Evolutionary conservation across 1,139 yeast species (phyloP).

Genomic region (Yamadazyma epiphylla): DNA sequence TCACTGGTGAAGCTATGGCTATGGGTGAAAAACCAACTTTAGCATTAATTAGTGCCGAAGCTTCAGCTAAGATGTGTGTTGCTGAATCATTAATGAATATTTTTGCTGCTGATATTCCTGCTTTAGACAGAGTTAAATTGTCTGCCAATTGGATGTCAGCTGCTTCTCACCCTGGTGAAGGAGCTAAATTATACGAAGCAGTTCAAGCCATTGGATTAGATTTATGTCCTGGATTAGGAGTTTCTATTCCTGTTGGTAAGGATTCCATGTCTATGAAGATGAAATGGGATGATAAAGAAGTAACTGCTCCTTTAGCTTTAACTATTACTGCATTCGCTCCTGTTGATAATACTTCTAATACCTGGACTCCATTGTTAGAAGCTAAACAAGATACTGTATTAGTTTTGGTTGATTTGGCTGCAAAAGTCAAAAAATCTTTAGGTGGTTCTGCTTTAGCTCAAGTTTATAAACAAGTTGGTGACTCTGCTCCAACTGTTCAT

Average conservation of each 20-base stretch:
- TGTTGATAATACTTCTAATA: slow-evolving; percentile 75
- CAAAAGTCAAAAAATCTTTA: slow-evolving; percentile 52
- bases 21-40: slow-evolving; percentile 95
- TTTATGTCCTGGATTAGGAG: slow-evolving; percentile 87
- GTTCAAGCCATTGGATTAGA: slow-evolving; percentile 96
- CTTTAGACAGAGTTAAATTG: slow-evolving; percentile 71
- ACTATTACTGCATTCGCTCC: slow-evolving; percentile 91
- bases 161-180: slow-evolving; percentile 94
- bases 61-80: slow-evolving; percentile 95
- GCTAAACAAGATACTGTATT: slow-evolving; percentile 54
- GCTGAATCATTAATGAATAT: slow-evolving; percentile 91
- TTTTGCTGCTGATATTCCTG: slow-evolving; percentile 83
- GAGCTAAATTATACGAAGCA: slow-evolving; percentile 91
- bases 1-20: slow-evolving; percentile 94
- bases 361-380: slow-evolving; percentile 91
- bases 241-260: slow-evolving; percentile 96
- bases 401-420: slow-evolving; percentile 79
- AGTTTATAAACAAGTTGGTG: slow-evolving; percentile 84
- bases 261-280: slow-evolving; percentile 99
- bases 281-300: slow-evolving; percentile 94
- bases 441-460: slow-evolving; percentile 97
- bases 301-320: slow-evolving; percentile 91
- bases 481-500: slow-evolving; percentile 80
- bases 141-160: slow-evolving; percentile 99
- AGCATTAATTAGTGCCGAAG: slow-evolving; percentile 87